A percentile compares a stretch with the other conserved stretches of the same genome.
Conservation (phyloP, 331 rosid species). For the Quercus lobata region DNA sequence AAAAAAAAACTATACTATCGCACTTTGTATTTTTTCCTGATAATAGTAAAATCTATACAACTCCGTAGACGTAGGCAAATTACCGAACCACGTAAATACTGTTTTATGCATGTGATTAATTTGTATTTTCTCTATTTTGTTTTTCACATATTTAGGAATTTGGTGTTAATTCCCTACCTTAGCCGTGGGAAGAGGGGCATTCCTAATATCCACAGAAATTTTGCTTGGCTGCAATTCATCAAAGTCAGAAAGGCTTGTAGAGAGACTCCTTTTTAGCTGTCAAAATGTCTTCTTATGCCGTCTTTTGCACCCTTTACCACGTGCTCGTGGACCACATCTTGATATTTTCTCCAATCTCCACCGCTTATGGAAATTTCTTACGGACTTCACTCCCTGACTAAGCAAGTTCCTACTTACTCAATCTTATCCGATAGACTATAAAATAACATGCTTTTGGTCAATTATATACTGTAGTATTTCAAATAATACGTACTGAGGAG, state of each 20-base stretch:
- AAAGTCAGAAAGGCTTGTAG: constrained; percentile 5
- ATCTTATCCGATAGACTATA: not conserved
- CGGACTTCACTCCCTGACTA: not conserved
- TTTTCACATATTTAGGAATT: too few species aligned
- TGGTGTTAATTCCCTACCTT: too few species aligned
- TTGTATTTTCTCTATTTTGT: too few species aligned
- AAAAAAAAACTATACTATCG: too few species aligned
- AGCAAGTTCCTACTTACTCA: not conserved
- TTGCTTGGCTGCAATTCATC: not conserved
- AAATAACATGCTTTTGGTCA: not conserved
- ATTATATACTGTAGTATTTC: not conserved
- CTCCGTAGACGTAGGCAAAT: too few species aligned
- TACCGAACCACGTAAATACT: too few species aligned
- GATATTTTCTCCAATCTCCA: not conserved
- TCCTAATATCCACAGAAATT: not conserved
- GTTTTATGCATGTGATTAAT: too few species aligned
- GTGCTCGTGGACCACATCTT: constrained; percentile 32
- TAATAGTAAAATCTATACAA: too few species aligned
- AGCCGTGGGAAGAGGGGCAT: too few species aligned
- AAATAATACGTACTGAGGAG: too few species aligned
- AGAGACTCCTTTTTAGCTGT: constrained; percentile 36
- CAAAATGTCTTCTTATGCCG: constrained; percentile 44
- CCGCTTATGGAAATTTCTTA: not conserved
- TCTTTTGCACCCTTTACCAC: not conserved
- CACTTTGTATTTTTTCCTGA: too few species aligned